phyloP scores from a whole-genome alignment of 129 eudicot species.

The Tanacetum coccineum region DNA sequence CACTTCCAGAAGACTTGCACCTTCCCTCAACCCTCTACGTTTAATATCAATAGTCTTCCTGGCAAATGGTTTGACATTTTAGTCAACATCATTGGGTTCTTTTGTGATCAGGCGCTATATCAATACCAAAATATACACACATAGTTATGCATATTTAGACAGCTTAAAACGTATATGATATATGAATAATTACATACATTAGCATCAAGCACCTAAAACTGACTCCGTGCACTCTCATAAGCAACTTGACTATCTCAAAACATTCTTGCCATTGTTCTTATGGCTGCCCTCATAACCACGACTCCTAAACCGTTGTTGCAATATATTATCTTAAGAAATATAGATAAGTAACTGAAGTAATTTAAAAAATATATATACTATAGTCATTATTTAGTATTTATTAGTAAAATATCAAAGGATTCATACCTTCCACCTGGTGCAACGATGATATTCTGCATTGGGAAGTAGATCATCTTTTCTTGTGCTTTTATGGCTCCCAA shows the following conservation, averaged over 20 bases:
- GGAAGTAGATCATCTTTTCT: slow-evolving; percentile 80
- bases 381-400: neutral
- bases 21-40: no score
- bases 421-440: slow-evolving; percentile 84
- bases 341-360: neutral
- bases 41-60: no score
- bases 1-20: no score
- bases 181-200: no score
- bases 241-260: slow-evolving; percentile 72
- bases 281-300: slow-evolving; percentile 89
- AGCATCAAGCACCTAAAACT: slow-evolving; percentile 97
- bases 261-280: slow-evolving; percentile 98
- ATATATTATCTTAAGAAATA: neutral
- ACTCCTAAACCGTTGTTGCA: slow-evolving; percentile 67
- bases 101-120: no score
- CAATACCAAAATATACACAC: no score
- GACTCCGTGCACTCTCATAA: slow-evolving; percentile 81
- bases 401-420: no score
- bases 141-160: no score
- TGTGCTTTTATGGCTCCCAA: slow-evolving; percentile 99
- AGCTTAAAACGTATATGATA: no score
- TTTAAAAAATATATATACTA: neutral
- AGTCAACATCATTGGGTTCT: no score
- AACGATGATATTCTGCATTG: slow-evolving; percentile 86
- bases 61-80: no score